Evolutionary conservation across 2,329 filamentous ascomycete species (phyloP).

Genomic region (Alternaria hordeiaustralica): DNA sequence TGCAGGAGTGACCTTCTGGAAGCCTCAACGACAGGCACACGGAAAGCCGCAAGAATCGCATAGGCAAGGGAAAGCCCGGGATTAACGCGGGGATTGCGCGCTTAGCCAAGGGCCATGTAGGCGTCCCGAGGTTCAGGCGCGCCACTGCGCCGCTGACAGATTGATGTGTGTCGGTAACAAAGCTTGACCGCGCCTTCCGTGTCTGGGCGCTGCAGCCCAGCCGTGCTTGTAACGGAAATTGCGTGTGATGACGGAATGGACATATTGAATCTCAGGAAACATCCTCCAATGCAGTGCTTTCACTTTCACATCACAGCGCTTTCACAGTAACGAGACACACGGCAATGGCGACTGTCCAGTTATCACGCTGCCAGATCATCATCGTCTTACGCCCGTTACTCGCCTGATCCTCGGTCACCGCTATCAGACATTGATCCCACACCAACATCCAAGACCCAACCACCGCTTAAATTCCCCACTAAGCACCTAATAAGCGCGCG

Average conservation of each 20-base stretch:
- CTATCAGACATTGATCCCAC: not conserved
- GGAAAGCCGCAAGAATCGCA: not conserved
- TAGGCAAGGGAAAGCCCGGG: not conserved
- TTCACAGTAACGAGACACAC: not conserved
- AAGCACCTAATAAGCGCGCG: not conserved
- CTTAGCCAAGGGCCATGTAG: not conserved
- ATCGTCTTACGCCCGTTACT: not conserved
- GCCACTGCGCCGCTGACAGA: conserved; percentile 2
- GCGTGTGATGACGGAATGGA: not conserved
- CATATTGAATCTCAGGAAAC: not conserved
- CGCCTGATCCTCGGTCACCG: conserved; percentile 7
- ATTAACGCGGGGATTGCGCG: conserved; percentile 11
- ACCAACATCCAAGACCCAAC: not conserved
- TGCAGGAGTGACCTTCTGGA: conserved; percentile 3
- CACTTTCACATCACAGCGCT: not conserved
- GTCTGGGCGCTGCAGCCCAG: conserved; percentile 8
- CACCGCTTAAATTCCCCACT: conserved; percentile 1
- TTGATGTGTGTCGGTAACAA: not conserved
- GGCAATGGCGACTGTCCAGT: not conserved
- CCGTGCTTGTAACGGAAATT: not conserved
- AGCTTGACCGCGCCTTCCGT: conserved; percentile 12
- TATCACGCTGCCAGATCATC: not conserved
- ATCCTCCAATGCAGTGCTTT: not conserved
- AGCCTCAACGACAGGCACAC: not conserved
- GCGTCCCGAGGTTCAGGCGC: not conserved